Percentiles rank a stretch among this genome's conserved stretches.
Conservation (phyloP, 257 asterid genomes). For the Solanum virginianum region DNA sequence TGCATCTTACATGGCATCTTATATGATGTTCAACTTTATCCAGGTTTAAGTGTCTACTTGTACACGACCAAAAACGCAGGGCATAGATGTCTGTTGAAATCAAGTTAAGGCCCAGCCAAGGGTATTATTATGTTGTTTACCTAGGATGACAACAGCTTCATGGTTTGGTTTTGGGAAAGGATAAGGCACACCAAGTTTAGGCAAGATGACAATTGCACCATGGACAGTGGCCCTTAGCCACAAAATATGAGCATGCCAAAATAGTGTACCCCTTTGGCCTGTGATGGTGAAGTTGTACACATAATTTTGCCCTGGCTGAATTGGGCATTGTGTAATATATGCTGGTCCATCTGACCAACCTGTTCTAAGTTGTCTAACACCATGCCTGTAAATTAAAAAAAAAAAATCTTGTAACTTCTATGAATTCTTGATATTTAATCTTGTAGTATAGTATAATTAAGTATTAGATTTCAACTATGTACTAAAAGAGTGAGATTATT, state of each 20-base stretch:
- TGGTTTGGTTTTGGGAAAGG: slow-evolving; percentile 91
- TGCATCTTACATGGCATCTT: not conserved
- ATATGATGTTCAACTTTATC: too few relatives aligned
- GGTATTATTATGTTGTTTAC: slow-evolving; percentile 5
- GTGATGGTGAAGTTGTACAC: slow-evolving; percentile 74
- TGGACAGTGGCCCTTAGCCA: slow-evolving; percentile 86
- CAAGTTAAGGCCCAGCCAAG: too few relatives aligned
- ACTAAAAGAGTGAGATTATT: not conserved
- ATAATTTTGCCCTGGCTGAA: slow-evolving; percentile 61
- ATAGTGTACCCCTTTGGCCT: slow-evolving; percentile 87
- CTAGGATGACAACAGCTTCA: slow-evolving; percentile 61
- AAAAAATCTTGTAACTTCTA: not conserved
- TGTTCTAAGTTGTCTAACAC: slow-evolving; percentile 64
- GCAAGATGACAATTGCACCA: slow-evolving; percentile 79
- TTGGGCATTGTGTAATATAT: slow-evolving; percentile 87
- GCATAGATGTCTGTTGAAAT: not conserved
- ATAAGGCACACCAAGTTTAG: slow-evolving; percentile 74
- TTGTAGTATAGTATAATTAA: not conserved
- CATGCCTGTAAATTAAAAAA: slow-evolving; percentile 46
- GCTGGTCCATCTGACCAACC: slow-evolving; percentile 99
- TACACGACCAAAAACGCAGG: not conserved
- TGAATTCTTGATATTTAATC: not conserved
- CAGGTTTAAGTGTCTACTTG: not conserved
- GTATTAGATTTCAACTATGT: not conserved
- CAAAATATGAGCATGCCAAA: slow-evolving; percentile 83